Evolutionary conservation across 2,329 filamentous ascomycete genomes (phyloP), one percentile per base, ranked within the genome.

Genomic region (Colletotrichum gigasporum): DNA sequence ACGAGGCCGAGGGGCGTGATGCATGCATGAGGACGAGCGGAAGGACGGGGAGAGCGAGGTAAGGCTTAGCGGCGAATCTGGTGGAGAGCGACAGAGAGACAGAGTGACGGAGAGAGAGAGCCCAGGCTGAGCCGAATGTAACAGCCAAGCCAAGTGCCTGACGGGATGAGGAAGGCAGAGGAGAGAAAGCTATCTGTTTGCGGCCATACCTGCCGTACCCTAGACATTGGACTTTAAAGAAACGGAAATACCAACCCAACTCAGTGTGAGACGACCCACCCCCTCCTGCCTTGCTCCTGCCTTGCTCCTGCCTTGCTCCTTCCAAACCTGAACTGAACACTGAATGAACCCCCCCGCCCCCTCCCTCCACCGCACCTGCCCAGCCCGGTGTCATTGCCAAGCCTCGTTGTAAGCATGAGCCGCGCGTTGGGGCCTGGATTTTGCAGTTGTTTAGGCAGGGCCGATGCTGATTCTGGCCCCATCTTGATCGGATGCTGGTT

Each of bases 181-280:
- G 30, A 28, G 18, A 10, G 18, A n/a, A 14, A 58, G 61, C 61
- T 54, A 64, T 64, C 61, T 64, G 61, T 64, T 64, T 64, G 61
- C 61, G 48, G 61, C 26, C 39, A 61, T 53, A 10, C 18, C 8
- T n/a, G n/a, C n/a, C n/a, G n/a, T n/a, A n/a, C n/a, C n/a, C n/a
- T n/a, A n/a, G n/a, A n/a, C 16, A 42, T 42, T 53, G 55, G 8
- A 47, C 41, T 47, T 32, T 14, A 59, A 60, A 34, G 32, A 60
- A 42, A 14, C 56, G 34, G 18, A 47, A 26, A 57, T 32, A 22
- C 32, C 26, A 26, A 10, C 16, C 32, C 22, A 51, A n/a, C n/a
- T n/a, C n/a, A n/a, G n/a, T n/a, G n/a, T n/a, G n/a, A n/a, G n/a
- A n/a, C n/a, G 24, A 7, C 41, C 39, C 42, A 24, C 16, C 11